phyloP scores from a whole-genome alignment of 768 basidiomycete species.

The Cyclocybe aegerita region DNA sequence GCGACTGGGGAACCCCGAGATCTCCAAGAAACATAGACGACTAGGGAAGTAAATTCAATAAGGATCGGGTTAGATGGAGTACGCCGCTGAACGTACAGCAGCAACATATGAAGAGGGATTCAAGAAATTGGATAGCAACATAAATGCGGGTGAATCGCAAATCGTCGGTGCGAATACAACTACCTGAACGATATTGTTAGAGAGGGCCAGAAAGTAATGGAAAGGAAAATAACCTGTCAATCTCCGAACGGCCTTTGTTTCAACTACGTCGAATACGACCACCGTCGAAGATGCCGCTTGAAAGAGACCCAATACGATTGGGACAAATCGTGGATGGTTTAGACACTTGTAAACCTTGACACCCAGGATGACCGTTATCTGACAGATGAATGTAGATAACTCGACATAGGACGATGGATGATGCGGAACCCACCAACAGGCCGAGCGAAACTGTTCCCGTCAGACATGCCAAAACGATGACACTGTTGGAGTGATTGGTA shows the following conservation, averaged over 20 bases:
- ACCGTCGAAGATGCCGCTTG: slow-evolving; percentile 41
- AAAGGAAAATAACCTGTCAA: slow-evolving; percentile 41
- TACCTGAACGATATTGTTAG: slow-evolving; percentile 33
- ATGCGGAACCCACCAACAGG: slow-evolving; percentile 31
- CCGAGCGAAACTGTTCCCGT: slow-evolving; percentile 37
- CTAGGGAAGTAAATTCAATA: slow-evolving; percentile 25
- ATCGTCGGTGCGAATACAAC: slow-evolving; percentile 40
- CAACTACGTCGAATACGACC: slow-evolving; percentile 39
- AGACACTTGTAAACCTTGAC: slow-evolving; percentile 68
- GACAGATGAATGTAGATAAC: neutral
- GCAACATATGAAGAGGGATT: slow-evolving; percentile 56
- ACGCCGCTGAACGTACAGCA: slow-evolving; percentile 48
- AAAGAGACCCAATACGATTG: slow-evolving; percentile 39
- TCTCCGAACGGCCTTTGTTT: slow-evolving; percentile 38
- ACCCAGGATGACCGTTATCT: slow-evolving; percentile 66
- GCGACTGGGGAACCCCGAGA: slow-evolving; percentile 48
- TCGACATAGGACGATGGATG: neutral
- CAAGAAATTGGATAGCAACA: slow-evolving; percentile 48
- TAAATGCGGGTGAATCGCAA: slow-evolving; percentile 37
- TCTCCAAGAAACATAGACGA: slow-evolving; percentile 55
- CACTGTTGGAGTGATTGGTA: slow-evolving; percentile 23
- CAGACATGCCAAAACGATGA: slow-evolving; percentile 35
- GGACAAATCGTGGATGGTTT: slow-evolving; percentile 56
- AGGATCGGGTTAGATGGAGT: neutral
- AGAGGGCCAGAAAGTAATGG: neutral